Conservation (phyloP, 306 rosid genomes). For the Cyclanthera cordifolia region DNA sequence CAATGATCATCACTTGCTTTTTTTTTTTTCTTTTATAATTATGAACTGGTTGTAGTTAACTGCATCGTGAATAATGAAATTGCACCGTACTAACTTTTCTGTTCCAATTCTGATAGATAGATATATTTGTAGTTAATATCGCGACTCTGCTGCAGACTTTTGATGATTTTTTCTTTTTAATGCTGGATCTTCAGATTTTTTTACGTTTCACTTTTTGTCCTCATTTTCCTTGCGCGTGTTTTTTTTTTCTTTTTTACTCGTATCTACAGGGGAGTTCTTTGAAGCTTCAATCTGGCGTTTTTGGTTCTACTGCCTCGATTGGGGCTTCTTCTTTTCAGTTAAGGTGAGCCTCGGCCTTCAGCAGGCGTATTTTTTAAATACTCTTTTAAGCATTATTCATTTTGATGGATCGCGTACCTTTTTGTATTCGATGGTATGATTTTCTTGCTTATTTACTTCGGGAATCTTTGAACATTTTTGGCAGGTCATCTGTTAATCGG, state of each 20-base stretch:
- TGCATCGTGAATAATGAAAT: too few species aligned
- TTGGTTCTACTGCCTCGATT: slow-evolving; percentile 42
- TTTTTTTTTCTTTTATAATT: too few species aligned
- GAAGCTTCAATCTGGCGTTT: slow-evolving; percentile 30
- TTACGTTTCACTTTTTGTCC: too few species aligned
- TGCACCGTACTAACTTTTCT: too few species aligned
- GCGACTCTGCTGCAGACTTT: too few species aligned
- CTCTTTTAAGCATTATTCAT: neutral
- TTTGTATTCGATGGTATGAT: neutral
- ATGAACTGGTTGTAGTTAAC: too few species aligned
- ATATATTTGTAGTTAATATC: neutral
- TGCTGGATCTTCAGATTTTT: neutral
- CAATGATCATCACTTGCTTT: neutral
- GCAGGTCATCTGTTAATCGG: slow-evolving; percentile 34
- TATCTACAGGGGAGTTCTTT: slow-evolving; percentile 32
- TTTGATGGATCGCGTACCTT: neutral
- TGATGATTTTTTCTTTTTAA: neutral
- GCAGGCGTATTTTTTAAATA: neutral
- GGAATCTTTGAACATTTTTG: neutral
- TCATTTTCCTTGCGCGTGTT: neutral
- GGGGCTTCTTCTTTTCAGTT: slow-evolving; percentile 54
- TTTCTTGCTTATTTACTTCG: neutral
- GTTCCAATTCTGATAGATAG: too few species aligned
- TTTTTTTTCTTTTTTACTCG: neutral
- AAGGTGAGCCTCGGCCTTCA: slow-evolving; percentile 22